Percentiles rank a stretch among this genome's conserved stretches.
Conservation (phyloP, 371 early-diverging fungal species). For the Mucor piriformis region DNA sequence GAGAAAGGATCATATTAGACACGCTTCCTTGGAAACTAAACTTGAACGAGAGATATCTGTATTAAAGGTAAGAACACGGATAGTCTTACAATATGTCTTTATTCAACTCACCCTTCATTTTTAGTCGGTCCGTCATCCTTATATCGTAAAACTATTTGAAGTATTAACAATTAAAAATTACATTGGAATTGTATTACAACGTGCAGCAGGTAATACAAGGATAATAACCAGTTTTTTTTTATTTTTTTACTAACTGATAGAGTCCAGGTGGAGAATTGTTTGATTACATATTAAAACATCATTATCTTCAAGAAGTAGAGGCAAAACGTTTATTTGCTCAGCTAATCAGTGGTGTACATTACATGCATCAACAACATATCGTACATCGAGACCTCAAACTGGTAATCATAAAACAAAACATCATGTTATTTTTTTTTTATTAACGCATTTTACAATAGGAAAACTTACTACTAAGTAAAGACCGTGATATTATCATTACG, state of each 20-base stretch:
- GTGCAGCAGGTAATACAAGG: constrained; percentile 55
- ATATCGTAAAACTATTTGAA: constrained; percentile 70
- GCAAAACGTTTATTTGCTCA: constrained; percentile 71
- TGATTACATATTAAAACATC: constrained; percentile 64
- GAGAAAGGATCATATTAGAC: constrained; percentile 77
- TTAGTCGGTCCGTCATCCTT: constrained; percentile 47
- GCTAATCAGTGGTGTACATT: constrained; percentile 65
- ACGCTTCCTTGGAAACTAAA: constrained; percentile 72
- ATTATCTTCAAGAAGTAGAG: constrained; percentile 59
- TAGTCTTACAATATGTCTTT: too few species aligned
- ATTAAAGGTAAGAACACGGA: constrained; percentile 69
- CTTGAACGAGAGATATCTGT: constrained; percentile 82
- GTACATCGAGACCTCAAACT: constrained; percentile 74
- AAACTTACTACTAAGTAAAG: constrained; percentile 82
- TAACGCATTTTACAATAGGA: constrained; percentile 67
- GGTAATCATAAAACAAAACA: constrained; percentile 18
- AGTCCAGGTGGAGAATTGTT: constrained; percentile 65
- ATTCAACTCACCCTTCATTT: too few species aligned
- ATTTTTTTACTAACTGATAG: background rate
- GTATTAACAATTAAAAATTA: constrained; percentile 69
- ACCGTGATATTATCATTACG: constrained; percentile 89
- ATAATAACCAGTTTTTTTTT: background rate
- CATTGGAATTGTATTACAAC: constrained; percentile 69
- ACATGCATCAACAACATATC: constrained; percentile 53
- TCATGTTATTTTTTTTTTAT: background rate